These are phyloP conservation scores for Borovskyia barvae DNA, from an alignment of 208 protist species.

Conservation along the genomic window DNA sequence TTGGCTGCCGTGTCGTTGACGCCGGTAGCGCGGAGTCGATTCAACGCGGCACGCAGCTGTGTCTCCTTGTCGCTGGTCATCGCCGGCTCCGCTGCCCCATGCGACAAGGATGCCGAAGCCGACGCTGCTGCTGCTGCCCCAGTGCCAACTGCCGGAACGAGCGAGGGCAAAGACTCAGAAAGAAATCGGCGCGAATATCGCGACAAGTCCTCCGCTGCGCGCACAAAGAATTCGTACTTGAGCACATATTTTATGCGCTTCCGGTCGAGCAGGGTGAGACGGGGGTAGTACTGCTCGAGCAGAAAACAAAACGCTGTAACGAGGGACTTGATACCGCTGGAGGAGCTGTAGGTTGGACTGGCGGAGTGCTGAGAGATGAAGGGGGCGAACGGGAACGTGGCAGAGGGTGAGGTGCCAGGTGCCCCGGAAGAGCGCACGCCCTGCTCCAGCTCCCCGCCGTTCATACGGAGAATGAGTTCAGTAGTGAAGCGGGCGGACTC, in stretches of 20 bases:
- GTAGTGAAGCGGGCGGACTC: slow-evolving; percentile 33
- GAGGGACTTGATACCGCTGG: slow-evolving; percentile 53
- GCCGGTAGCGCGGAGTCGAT: slow-evolving; percentile 13
- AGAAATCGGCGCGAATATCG: slow-evolving; percentile 40
- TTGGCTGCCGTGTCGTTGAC: slow-evolving; percentile 25
- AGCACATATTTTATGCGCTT: slow-evolving; percentile 76
- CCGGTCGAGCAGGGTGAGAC: slow-evolving; percentile 5
- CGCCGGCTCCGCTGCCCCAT: background rate
- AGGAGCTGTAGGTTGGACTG: slow-evolving; percentile 30
- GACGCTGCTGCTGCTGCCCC: background rate
- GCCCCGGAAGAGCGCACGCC: background rate
- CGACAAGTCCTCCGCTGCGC: slow-evolving; percentile 59
- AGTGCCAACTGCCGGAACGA: background rate
- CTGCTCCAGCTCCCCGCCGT: background rate
- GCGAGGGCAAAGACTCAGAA: background rate
- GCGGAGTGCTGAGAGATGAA: slow-evolving; percentile 29
- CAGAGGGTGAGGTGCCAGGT: background rate
- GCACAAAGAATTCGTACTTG: slow-evolving; percentile 66
- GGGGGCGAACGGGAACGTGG: slow-evolving; percentile 12
- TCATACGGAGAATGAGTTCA: slow-evolving; percentile 29
- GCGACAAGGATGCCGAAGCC: background rate
- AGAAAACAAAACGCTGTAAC: slow-evolving; percentile 58
- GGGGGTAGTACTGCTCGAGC: slow-evolving; percentile 36
- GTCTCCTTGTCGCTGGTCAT: background rate
- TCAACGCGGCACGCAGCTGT: slow-evolving; percentile 12